Base-by-base conservation (phyloP, 352 stramenopile genomes). In the Phytophthora sp. region DNA sequence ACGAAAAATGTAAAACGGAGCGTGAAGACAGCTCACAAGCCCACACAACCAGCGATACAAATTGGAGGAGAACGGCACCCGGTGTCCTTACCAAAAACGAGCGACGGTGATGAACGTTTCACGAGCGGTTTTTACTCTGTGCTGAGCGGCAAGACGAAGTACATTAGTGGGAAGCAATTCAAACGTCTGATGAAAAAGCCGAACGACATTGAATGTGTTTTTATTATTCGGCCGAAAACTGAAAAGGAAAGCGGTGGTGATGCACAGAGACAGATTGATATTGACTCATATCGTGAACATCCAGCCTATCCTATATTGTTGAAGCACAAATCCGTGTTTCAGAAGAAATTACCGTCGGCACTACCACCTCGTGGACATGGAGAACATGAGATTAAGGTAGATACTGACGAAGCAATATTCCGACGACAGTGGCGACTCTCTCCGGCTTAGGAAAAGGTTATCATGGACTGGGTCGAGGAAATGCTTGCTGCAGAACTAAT, bases 91-190 rank as follows among this genome's bases (percentile, higher is more conserved):
- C 8, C 7, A 55, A 45, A 26, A 31, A 24, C 15, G 7, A 23
- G 18, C n/a, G 20, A 7, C n/a, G 13, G 0, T 2, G 18, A 15
- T 10, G 9, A 44, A n/a, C n/a, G 35, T n/a, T 56, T 44, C 44
- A 56, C 11, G 12, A 30, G 26, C 17, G 39, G 30, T 28, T 52
- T 31, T 20, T 45, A 26, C 23, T 60, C 52, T 2, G 5, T 28
- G 8, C 5, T 6, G 1, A 28, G 11, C 3, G 52, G 41, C 3
- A 32, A 10, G 10, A 60, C 52, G 9, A 52, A 52, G 28, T 52
- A 28, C 27, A 60, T 60, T 9, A 52, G 28, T 3, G 10, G 4
- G 7, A 60, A 60, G 31, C 52, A 60, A 44, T 60, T 51, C 27
- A 7, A 32, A 28, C 41, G 41, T 11, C 11, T 60, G 52, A 13